These are phyloP conservation scores for Acidomyces sp. DNA, from an alignment of 495 filamentous ascomycete genomes.

Conservation along the genomic window DNA sequence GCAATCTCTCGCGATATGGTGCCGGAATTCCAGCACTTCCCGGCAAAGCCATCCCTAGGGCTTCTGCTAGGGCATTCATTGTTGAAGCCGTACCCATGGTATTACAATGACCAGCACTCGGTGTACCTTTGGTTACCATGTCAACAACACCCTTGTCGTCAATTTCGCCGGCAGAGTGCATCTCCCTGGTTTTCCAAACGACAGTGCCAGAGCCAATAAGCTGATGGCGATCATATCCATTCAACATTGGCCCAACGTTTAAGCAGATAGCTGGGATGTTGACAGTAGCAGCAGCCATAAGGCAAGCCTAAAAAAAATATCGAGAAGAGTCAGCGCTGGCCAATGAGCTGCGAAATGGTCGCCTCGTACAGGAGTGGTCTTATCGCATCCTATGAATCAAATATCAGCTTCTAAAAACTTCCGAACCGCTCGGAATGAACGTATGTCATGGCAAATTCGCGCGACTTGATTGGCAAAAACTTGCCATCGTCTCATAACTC, in stretches of 20 bases:
- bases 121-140: conserved; percentile 38
- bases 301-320: too few species aligned
- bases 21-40: conserved; percentile 43
- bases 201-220: conserved; percentile 37
- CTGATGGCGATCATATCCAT: conserved; percentile 35
- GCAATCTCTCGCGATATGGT: conserved; percentile 38
- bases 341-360: too few species aligned
- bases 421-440: too few species aligned
- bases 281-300: conserved; percentile 47
- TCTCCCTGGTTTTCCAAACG: conserved; percentile 40
- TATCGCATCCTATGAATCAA: too few species aligned
- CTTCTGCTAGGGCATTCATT: conserved; percentile 45
- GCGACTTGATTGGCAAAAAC: too few species aligned
- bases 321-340: too few species aligned
- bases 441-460: too few species aligned
- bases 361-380: conserved; percentile 44
- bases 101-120: conserved; percentile 43
- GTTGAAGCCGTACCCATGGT: conserved; percentile 48
- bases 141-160: conserved; percentile 37
- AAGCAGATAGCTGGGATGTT: conserved; percentile 44
- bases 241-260: conserved; percentile 45
- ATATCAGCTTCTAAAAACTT: too few species aligned
- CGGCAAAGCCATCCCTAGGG: conserved; percentile 44
- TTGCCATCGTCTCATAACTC: too few species aligned
- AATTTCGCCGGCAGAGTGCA: conserved; percentile 40